Base-by-base conservation (phyloP, 2,329 filamentous ascomycete genomes). In the Alternaria ventricosa region DNA sequence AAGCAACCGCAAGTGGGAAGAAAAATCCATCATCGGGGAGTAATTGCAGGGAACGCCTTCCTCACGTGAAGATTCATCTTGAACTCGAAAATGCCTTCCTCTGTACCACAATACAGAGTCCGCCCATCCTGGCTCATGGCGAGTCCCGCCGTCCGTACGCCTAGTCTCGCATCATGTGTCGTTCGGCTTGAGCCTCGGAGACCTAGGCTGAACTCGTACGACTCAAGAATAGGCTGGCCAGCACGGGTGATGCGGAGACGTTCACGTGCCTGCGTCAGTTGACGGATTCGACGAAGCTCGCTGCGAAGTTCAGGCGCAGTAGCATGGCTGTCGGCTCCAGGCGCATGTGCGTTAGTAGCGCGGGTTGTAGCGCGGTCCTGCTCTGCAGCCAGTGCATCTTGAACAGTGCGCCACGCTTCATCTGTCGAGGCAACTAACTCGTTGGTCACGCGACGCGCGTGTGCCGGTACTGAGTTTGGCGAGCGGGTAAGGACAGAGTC, bases 71-170 rank as follows among this genome's bases (percentile, higher is more conserved):
- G 71, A 74, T 93, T 89, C 67, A 94, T 85, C 33, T 85, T 86
- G 71, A 92, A 88, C 79, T 94, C 90, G 72, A 92, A 92, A 57
- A 94, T 90, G 60, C 92, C 92, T 69, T 92, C 89, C 74, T 92
- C 89, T 33, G 81, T 83, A 6, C 82, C 82, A 36, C 80, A 83
- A 72, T 83, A 85, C 36, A 85, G 70, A 57, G 71, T 83, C 20
- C 81, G 71, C 9, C 83, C 83, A 70, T 85, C 83, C 25, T 79
- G 74, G 72, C 82, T 84, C 75, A 85, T 82, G 6, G 83, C 83
- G 57, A 85, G 67, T 6, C 84, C 84, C 6, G 83, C 83, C 20
- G 83, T 85, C 36, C 82, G 71, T 22, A 83, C 78, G 2, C 82
- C 83, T 41, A 79, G 67, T 20, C 73, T 70, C 7, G 77, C 72